phyloP scores from a whole-genome alignment of 2,329 filamentous ascomycete genomes.

The Pseudopyricularia javanii region DNA sequence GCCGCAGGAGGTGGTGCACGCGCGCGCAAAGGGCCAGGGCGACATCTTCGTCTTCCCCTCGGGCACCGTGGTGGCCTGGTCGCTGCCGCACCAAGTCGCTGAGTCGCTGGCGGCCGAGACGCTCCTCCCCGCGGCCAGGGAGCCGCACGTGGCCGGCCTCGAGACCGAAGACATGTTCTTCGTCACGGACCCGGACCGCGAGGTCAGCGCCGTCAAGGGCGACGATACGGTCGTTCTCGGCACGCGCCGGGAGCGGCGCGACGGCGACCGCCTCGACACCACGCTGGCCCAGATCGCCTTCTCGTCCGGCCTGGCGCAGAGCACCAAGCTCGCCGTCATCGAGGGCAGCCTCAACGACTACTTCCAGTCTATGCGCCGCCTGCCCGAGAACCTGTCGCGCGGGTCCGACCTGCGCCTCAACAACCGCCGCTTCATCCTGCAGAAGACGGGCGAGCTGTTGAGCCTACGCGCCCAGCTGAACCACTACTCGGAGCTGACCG shows the following conservation, averaged over 20 bases:
- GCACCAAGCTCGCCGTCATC: constrained; percentile 85
- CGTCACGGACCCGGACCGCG: constrained; percentile 57
- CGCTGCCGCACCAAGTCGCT: constrained; percentile 64
- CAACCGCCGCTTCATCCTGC: constrained; percentile 68
- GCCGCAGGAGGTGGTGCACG: constrained; percentile 50
- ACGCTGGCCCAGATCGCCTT: constrained; percentile 93
- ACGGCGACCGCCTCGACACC: constrained; percentile 35
- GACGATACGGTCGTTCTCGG: constrained; percentile 88
- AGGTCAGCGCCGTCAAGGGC: constrained; percentile 68
- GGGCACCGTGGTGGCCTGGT: constrained; percentile 88
- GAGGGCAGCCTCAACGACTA: constrained; percentile 75
- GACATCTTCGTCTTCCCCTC: constrained; percentile 96
- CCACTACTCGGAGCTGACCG: constrained; percentile 91
- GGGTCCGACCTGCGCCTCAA: constrained; percentile 33
- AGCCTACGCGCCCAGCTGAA: constrained; percentile 86
- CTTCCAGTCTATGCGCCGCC: constrained; percentile 73
- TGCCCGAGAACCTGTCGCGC: constrained; percentile 64
- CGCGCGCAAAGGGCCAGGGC: constrained; percentile 49
- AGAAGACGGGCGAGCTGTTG: constrained; percentile 86
- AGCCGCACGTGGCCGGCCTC: constrained; percentile 55
- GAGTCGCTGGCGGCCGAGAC: constrained; percentile 56
- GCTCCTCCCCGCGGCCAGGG: constrained; percentile 63
- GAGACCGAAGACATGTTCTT: constrained; percentile 91
- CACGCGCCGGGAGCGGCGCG: constrained; percentile 46
- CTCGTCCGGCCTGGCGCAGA: constrained; percentile 82